Evolutionary conservation across 768 basidiomycete genomes (phyloP).

Genomic region (Xerocomus brunneocitrinus): DNA sequence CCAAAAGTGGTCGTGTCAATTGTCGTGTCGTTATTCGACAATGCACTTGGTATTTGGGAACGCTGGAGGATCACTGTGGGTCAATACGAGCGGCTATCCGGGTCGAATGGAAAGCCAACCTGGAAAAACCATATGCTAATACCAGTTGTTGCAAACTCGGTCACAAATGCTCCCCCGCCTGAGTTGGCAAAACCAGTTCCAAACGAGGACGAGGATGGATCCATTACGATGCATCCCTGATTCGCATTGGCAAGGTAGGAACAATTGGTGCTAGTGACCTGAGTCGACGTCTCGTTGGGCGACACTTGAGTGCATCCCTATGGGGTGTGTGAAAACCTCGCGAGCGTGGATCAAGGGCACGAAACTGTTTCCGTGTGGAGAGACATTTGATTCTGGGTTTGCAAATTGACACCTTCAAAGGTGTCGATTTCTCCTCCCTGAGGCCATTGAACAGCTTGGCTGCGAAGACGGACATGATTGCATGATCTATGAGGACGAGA

Average conservation of each 20-base stretch:
- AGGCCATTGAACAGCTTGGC: conserved; percentile 58
- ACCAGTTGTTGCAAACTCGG: conserved; percentile 62
- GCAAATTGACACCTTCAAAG: conserved; percentile 75
- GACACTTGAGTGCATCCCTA: conserved; percentile 51
- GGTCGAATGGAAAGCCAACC: conserved; percentile 12
- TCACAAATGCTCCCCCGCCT: conserved; percentile 72
- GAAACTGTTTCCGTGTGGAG: conserved; percentile 59
- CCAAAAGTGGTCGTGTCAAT: conserved; percentile 57
- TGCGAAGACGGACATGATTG: conserved; percentile 9
- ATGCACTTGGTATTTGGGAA: conserved; percentile 41
- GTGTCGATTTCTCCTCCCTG: conserved; percentile 72
- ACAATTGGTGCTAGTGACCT: conserved; percentile 58
- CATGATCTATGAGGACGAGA: background rate
- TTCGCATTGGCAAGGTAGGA: conserved; percentile 51
- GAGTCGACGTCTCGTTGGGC: conserved; percentile 46
- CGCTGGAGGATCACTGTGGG: conserved; percentile 14
- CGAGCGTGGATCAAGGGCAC: conserved; percentile 10
- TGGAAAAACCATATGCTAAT: conserved; percentile 39
- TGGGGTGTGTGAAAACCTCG: background rate
- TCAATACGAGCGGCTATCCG: background rate
- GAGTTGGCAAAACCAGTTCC: conserved; percentile 61
- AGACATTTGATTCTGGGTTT: conserved; percentile 63
- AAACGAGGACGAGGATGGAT: conserved; percentile 52
- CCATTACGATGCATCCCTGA: conserved; percentile 60
- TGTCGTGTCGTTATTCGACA: conserved; percentile 47